Evolutionary conservation across 805 yeast genomes (phyloP).

Genomic region (Metschnikowia dekortorum): DNA sequence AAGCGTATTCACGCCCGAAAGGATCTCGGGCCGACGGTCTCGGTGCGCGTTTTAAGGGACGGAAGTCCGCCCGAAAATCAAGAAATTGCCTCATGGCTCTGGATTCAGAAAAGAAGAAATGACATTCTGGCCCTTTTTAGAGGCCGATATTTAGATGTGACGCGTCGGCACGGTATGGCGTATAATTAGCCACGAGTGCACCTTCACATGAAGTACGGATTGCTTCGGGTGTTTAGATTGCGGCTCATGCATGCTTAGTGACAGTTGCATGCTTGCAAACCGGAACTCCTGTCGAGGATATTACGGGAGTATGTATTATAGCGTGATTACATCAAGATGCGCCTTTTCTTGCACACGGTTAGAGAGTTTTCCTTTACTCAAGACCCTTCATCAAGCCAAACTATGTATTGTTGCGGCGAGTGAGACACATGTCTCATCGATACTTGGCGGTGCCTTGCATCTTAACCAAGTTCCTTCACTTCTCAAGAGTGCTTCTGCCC

Average conservation of each 20-base stretch:
- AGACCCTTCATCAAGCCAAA: not conserved
- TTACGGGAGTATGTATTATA: not conserved
- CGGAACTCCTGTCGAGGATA: not conserved
- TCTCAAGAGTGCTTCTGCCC: no score
- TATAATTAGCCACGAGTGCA: not conserved
- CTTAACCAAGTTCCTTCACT: not conserved
- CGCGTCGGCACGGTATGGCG: not conserved
- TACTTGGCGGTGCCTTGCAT: not conserved
- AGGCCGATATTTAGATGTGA: not conserved
- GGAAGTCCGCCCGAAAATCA: not conserved
- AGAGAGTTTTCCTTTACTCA: no score
- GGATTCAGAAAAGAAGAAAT: not conserved
- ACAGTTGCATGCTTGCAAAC: not conserved
- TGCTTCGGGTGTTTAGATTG: not conserved
- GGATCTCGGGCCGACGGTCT: not conserved
- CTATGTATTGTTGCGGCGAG: not conserved
- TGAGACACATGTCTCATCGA: not conserved
- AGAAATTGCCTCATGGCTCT: not conserved
- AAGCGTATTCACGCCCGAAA: not conserved
- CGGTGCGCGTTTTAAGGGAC: not conserved
- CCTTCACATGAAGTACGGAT: not conserved
- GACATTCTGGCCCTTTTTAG: not conserved
- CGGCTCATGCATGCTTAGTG: constrained; percentile 1
- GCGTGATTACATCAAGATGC: not conserved
- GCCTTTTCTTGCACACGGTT: not conserved